A percentile compares a stretch with the other conserved stretches of the same genome.
Evolutionary conservation across 1,284 basidiomycete species (phyloP).

Genomic region (Cryptococcus maquisensis): DNA sequence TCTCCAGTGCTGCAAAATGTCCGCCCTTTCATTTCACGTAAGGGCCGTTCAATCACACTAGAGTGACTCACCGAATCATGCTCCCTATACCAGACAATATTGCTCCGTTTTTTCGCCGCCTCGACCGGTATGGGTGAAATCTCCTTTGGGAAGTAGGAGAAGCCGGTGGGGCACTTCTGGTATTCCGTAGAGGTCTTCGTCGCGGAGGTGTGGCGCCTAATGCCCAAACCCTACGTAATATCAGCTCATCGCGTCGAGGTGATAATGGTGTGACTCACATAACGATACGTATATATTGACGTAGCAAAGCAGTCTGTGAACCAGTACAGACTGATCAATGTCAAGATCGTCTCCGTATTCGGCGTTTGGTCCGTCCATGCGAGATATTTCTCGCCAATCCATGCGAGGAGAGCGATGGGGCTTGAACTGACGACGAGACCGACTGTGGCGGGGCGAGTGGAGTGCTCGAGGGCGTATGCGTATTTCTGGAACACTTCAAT

Average conservation of each 20-base stretch:
- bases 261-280: conserved; percentile 25
- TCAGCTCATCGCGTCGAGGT: background rate
- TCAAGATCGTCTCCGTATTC: conserved; percentile 34
- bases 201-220: conserved; percentile 19
- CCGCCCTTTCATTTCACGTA: conserved; percentile 29
- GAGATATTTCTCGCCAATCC: conserved; percentile 50
- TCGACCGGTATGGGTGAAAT: conserved; percentile 42
- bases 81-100: conserved; percentile 28
- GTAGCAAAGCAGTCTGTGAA: conserved; percentile 46
- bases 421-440: conserved; percentile 44
- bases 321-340: conserved; percentile 48
- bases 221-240: conserved; percentile 9
- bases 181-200: conserved; percentile 16
- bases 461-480: conserved; percentile 28
- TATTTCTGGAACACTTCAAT: conserved; percentile 2
- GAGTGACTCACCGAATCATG: conserved; percentile 8
- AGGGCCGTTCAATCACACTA: background rate
- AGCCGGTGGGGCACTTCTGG: conserved; percentile 47
- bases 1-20: conserved; percentile 51
- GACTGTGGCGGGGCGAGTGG: conserved; percentile 48
- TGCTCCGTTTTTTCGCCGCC: conserved; percentile 10
- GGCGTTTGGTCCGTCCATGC: conserved; percentile 46
- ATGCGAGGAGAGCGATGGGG: conserved; percentile 47
- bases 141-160: conserved; percentile 45
- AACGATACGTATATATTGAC: conserved; percentile 49